Evolutionary conservation across 164 flowering plant species (phyloP), one percentile per base, ranked within the genome.

Genomic region (Paratinospora sagittata): DNA sequence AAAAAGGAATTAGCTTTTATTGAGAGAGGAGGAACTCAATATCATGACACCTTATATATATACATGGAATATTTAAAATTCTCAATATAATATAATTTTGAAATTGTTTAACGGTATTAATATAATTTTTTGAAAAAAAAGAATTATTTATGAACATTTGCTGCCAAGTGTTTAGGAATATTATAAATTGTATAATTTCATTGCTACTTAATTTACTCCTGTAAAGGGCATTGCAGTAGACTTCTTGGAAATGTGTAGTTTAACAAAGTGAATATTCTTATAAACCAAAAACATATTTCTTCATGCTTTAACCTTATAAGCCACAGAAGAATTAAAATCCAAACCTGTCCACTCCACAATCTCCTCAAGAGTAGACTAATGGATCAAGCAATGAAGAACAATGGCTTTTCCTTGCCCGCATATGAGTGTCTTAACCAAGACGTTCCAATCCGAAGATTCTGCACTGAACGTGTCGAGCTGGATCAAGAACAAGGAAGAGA

Each of bases 401-500:
- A 30, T 58, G 78, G 78, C 72, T 72, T 82, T 6, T 74, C 79
- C 52, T 68, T 69, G 27, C 76, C 84, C 61, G 33, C 63, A 30
- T 72, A 70, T 34, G 85, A 76, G 26, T 78, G 67, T 68, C 70
- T 82, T 68, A 69, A 79, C 78, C 84, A 80, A 67, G 81, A 82
- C n/a, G 70, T 70, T 66, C 85, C 87, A 65, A 85, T 88, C 41
- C 68, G 87, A 41, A 81, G 78, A 68, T 85, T 81, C 39, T 84
- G 88, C 63, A 78, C 85, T 0, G 91, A 87, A 11, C 68, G 87
- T 6, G 57, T 78, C 14, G 83, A 82, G 79, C 80, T 78, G 16
- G 83, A 83, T 78, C 81, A 82, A 72, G 85, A 84, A 68, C 80
- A 77, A 64, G 77, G 61, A 65, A 77, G 43, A 19, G 61, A 5